Evolutionary conservation across 2,329 filamentous ascomycete genomes (phyloP), one percentile per base, ranked within the genome.

Genomic region (Claviceps humidiphila): DNA sequence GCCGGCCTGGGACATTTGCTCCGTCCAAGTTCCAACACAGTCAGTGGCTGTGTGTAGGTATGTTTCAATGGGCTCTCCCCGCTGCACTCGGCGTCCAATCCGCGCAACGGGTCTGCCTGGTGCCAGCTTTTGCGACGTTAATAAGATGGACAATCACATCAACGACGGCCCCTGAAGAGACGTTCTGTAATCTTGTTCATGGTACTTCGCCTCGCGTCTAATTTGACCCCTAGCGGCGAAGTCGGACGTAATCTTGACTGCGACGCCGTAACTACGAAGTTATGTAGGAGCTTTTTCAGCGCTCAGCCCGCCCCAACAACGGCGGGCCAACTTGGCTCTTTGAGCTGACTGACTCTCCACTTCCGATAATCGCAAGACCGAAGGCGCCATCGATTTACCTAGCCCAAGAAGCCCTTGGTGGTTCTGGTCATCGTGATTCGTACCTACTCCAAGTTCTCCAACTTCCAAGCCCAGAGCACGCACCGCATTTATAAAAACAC

Each of bases 331-430:
- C 47, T 24, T 22, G 34, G n/a, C 44, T n/a, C 42, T 16, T 13
- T 46, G 37, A 48, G 39, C 42, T n/a, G 40, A 39, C 43, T 42
- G 51, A 51, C 53, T 51, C 54, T 52, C 45, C 40, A 51, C 38
- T 58, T 58, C 59, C 58, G 61, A 57, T 64, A 65, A 63, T 66
- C 61, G 63, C 64, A 66, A 59, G 59, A 55, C 48, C 48, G 49
- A 57, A 55, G 56, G 53, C 57, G 58, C 59, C 59, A 59, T 61
- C 59, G 55, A 62, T 63, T 63, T 58, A 60, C 55, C 39, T 60
- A 60, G 45, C 8, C 51, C 34, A 49, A 34, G 30, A 34, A 34
- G 30, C 30, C 30, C 9, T 34, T 11, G 8, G 8, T 34, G 30
- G 30, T 34, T 11, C 8, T 34, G 16, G 20, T 5, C 20, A 38